Evolutionary conservation across 163 green algal genomes (phyloP), one percentile per base, ranked within the genome.

Genomic region (Scenedesmus sp.): DNA sequence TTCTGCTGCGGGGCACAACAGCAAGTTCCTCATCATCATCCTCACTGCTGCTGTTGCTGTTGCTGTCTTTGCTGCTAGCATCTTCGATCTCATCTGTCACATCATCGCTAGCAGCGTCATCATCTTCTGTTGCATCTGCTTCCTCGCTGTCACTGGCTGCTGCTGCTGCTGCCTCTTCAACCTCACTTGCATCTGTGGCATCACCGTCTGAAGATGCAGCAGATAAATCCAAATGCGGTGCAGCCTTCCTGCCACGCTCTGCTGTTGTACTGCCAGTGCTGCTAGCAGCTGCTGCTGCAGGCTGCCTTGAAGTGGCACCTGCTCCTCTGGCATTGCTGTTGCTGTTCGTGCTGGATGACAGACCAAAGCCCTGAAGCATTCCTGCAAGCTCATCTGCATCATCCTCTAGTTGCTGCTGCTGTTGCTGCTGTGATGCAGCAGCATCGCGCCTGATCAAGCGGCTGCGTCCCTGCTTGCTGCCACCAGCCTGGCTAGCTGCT

Each of bases 31-130:
- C 76, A 59, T 84, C 76, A 84, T 84, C 82, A 56, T 57, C 56
- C 18, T 87, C 82, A 55, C 62, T 83, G 26, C 85, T 60, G 46
- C 64, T 89, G 26, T 59, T 89, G 60, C 59, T 82, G 18, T 20
- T 89, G 1, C 79, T 89, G 62, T 89, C 54, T 23, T 0, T 52
- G 52, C 52, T 90, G 52, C 60, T 76, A 60, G 70, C 56, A 70
- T 46, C 70, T 54, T 81, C n/a, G 5, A 54, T 52, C 7, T 52
- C 70, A 18, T 84, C 76, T 84, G 26, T n/a, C 18, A 0, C 77
- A 84, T 26, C 77, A 84, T 3, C 77, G 13, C 52, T 62, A 20
- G 15, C 26, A 1, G 8, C 57, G 12, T 88, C 56, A 74, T 74
- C 56, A 46, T 20, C 83, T 20, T 88, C 83, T 16, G 23, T 59